These are phyloP conservation scores for Cladophialophora carrionii DNA, from an alignment of 2,329 filamentous ascomycete genomes.

Conservation along the genomic window DNA sequence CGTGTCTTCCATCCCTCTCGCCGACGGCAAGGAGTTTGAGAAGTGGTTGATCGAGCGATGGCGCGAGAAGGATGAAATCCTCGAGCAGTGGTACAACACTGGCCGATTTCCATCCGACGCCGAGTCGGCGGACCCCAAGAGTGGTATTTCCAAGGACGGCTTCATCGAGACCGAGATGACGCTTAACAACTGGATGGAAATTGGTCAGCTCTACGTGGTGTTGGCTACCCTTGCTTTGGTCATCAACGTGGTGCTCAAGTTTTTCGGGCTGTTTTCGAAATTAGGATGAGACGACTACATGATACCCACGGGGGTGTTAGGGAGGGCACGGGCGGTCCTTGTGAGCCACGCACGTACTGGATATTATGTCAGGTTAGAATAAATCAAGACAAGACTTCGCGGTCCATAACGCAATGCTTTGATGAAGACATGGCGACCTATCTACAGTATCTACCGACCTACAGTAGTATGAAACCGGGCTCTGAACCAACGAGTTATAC, in stretches of 20 bases:
- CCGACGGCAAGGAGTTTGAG: conserved; percentile 75
- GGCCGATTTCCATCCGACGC: conserved; percentile 77
- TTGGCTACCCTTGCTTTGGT: conserved; percentile 44
- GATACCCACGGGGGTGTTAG: neutral
- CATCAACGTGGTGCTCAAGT: conserved; percentile 39
- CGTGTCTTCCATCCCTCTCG: conserved; percentile 77
- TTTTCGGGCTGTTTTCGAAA: conserved; percentile 38
- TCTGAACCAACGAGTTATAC: neutral
- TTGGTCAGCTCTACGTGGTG: conserved; percentile 51
- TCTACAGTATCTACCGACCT: too few species aligned
- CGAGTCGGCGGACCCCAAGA: conserved; percentile 47
- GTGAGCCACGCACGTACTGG: neutral
- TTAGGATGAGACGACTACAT: neutral
- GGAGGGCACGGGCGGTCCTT: neutral
- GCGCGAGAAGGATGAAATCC: conserved; percentile 86
- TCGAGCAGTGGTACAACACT: conserved; percentile 78
- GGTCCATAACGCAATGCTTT: neutral
- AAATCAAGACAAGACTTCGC: neutral
- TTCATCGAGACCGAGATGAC: conserved; percentile 51
- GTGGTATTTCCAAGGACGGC: conserved; percentile 44
- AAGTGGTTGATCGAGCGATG: conserved; percentile 82
- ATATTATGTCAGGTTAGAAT: neutral
- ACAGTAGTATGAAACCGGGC: neutral
- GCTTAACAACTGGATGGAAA: conserved; percentile 49
- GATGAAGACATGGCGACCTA: neutral